These are phyloP conservation scores for Phytophthora constricta DNA, from an alignment of 352 stramenopile genomes.

Conservation along the genomic window DNA sequence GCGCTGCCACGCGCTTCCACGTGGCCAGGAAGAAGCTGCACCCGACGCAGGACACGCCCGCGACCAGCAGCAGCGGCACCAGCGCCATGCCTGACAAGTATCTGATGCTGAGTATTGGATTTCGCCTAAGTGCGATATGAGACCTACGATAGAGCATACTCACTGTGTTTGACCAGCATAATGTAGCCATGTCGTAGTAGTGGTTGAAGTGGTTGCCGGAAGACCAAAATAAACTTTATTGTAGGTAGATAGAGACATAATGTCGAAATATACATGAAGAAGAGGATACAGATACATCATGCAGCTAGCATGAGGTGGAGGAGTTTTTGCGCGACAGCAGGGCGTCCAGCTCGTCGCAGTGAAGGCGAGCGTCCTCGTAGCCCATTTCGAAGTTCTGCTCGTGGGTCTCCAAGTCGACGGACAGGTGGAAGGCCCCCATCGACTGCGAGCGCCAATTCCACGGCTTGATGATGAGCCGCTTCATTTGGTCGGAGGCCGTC, in stretches of 20 bases:
- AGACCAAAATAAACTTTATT: neutral
- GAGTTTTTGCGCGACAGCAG: constrained; percentile 42
- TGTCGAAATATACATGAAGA: neutral
- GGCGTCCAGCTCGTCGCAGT: constrained; percentile 58
- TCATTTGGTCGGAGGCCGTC: constrained; percentile 11
- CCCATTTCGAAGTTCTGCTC: constrained; percentile 64
- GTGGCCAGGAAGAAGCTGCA: constrained; percentile 75
- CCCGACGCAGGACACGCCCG: constrained; percentile 68
- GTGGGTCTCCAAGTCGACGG: constrained; percentile 56
- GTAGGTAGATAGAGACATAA: no score
- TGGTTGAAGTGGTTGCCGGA: neutral
- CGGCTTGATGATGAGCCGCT: constrained; percentile 61
- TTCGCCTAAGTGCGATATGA: neutral
- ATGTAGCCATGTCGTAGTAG: neutral
- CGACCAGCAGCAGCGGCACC: constrained; percentile 55
- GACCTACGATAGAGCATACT: no score
- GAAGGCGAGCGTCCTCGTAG: constrained; percentile 61
- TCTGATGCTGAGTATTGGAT: no score
- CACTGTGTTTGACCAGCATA: no score
- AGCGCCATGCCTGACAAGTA: constrained; percentile 30
- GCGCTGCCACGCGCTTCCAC: constrained; percentile 69
- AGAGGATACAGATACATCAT: neutral
- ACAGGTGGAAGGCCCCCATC: constrained; percentile 62
- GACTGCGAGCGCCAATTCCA: constrained; percentile 69
- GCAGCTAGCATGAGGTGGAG: constrained; percentile 2